Conservation (phyloP, 2,329 filamentous ascomycete species). For the Hypoxylon sp. region DNA sequence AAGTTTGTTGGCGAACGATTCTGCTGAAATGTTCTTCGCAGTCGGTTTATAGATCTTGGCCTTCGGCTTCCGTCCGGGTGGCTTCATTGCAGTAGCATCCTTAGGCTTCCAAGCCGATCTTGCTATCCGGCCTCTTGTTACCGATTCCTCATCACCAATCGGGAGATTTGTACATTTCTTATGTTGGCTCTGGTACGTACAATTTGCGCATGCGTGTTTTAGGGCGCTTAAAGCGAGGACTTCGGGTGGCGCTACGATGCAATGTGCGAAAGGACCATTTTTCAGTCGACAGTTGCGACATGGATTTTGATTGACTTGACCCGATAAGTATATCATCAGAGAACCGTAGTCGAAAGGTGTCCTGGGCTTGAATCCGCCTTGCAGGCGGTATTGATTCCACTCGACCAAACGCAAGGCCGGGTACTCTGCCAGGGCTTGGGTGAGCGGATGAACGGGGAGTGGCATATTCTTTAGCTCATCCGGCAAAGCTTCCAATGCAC, state of each 20-base stretch:
- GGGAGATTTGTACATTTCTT: slow-evolving; percentile 52
- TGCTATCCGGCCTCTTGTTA: slow-evolving; percentile 37
- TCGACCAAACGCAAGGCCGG: slow-evolving; percentile 48
- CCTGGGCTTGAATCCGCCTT: slow-evolving; percentile 49
- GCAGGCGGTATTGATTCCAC: slow-evolving; percentile 51
- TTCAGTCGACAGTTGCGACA: slow-evolving; percentile 50
- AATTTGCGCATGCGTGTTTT: slow-evolving; percentile 53
- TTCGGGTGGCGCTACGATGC: slow-evolving; percentile 48
- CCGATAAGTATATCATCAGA: slow-evolving; percentile 53
- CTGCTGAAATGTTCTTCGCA: slow-evolving; percentile 25
- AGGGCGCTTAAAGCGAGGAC: slow-evolving; percentile 47
- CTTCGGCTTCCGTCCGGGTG: slow-evolving; percentile 36
- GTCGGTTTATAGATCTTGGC: slow-evolving; percentile 29
- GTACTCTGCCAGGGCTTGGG: slow-evolving; percentile 44
- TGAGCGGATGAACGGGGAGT: slow-evolving; percentile 45
- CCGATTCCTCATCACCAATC: slow-evolving; percentile 46
- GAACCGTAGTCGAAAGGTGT: slow-evolving; percentile 49
- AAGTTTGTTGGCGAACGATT: slow-evolving; percentile 49
- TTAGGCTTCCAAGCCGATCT: slow-evolving; percentile 32
- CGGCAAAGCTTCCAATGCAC: slow-evolving; percentile 44
- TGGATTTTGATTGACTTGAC: slow-evolving; percentile 51
- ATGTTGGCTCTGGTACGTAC: slow-evolving; percentile 53
- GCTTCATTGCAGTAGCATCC: slow-evolving; percentile 19
- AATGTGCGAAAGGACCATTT: slow-evolving; percentile 51
- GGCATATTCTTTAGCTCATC: slow-evolving; percentile 39